These are phyloP conservation scores for Vigna reflexopilosa DNA, from an alignment of 306 rosid species.

Conservation along the genomic window DNA sequence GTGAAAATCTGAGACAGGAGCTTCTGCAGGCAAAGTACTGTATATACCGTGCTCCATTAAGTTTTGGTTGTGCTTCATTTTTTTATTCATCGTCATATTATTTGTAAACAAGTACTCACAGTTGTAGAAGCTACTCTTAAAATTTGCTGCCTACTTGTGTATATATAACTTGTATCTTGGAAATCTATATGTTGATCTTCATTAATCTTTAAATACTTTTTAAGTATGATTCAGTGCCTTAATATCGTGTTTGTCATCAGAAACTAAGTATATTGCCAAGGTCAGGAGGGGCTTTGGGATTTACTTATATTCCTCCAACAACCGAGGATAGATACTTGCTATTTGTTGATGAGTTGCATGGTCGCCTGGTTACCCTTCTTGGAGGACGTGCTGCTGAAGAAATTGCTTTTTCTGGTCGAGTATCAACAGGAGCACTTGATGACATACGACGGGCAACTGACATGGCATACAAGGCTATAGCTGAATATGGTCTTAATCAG, in stretches of 20 bases:
- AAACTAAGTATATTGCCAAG: slow-evolving; percentile 96
- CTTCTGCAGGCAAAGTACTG: slow-evolving; percentile 1
- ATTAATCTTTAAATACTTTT: neutral
- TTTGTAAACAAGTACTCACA: neutral
- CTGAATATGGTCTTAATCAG: slow-evolving; percentile 96
- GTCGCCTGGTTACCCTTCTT: slow-evolving; percentile 94
- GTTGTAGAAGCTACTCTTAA: neutral
- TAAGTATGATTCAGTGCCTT: slow-evolving; percentile 27
- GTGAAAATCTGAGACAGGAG: slow-evolving; percentile 4
- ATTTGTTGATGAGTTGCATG: slow-evolving; percentile 91
- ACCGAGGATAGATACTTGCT: slow-evolving; percentile 92
- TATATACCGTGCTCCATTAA: neutral
- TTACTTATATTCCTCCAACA: slow-evolving; percentile 92
- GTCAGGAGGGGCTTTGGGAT: slow-evolving; percentile 96
- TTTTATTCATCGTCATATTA: neutral
- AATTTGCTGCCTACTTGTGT: neutral
- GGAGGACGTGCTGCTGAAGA: slow-evolving; percentile 99
- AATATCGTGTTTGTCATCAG: slow-evolving; percentile 54
- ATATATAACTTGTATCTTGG: neutral
- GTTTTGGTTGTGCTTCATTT: slow-evolving; percentile 11
- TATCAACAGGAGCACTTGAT: slow-evolving; percentile 96
- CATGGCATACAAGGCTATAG: slow-evolving; percentile 97
- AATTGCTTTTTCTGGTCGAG: slow-evolving; percentile 88
- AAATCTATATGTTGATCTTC: slow-evolving; percentile 22
- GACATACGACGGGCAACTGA: slow-evolving; percentile 95